These are phyloP conservation scores for Kentomonas sorsogonicus DNA, from an alignment of 208 protist genomes.

Conservation along the genomic window DNA sequence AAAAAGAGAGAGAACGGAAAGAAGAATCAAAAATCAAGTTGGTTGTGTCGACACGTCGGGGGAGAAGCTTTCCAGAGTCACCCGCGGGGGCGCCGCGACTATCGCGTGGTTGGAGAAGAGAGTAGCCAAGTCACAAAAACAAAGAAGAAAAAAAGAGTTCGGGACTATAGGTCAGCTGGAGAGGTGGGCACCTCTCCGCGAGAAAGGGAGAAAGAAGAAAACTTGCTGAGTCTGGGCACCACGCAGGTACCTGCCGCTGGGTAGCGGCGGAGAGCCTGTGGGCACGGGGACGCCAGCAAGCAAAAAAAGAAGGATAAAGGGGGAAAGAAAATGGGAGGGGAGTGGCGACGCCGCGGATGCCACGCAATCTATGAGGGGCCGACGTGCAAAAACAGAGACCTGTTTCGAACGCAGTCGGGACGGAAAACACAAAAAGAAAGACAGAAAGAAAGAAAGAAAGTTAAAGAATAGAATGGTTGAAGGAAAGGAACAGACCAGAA, in stretches of 20 bases:
- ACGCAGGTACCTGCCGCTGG: too few relatives aligned
- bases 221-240: not conserved
- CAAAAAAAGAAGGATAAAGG: slow-evolving; percentile 6
- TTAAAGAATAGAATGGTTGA: too few relatives aligned
- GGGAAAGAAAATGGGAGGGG: too few relatives aligned
- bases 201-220: not conserved
- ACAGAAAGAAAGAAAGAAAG: slow-evolving; percentile 14
- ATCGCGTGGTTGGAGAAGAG: not conserved
- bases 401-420: too few relatives aligned
- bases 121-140: not conserved
- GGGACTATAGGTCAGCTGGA: not conserved
- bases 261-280: too few relatives aligned
- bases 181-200: not conserved
- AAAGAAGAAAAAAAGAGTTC: slow-evolving; percentile 11
- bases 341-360: too few relatives aligned
- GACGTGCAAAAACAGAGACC: slow-evolving; percentile 1
- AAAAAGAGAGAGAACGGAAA: too few relatives aligned
- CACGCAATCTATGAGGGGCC: too few relatives aligned
- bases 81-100: not conserved
- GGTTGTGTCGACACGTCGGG: slow-evolving; percentile 79
- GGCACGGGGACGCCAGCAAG: too few relatives aligned
- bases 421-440: too few relatives aligned
- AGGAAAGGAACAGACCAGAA: slow-evolving; percentile 10
- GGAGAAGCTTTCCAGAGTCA: slow-evolving; percentile 61
- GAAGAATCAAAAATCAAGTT: too few relatives aligned